Base-by-base conservation (phyloP, 495 filamentous ascomycete species). In the Halenospora varia region DNA sequence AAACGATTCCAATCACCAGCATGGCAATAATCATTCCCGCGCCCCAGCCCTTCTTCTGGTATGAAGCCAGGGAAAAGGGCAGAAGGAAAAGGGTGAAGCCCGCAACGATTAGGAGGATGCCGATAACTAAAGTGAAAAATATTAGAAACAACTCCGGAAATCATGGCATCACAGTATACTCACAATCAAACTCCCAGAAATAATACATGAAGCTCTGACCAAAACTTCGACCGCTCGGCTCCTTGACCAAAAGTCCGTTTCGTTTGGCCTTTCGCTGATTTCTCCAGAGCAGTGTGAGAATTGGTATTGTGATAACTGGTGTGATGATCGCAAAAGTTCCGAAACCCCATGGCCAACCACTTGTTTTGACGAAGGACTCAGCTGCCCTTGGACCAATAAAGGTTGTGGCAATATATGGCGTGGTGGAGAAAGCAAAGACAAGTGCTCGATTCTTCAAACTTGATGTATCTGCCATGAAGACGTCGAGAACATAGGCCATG, bases 391-490 rank as follows among this genome's bases (percentile, higher is more conserved):
- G 66, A 13, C 73, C 75, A 9, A 73, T 68, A 10, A 77, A 73
- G 29, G 81, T 79, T 9, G 82, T 85, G 56, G 73, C 77, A 48
- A 86, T 80, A 61, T 81, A 84, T 0, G 84, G 83, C 0, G 82
- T 81, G 11, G 68, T 75, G 19, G 75, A 72, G 57, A 83, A 83
- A 1, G 78, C 81, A 53, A 80, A 79, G 9, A 79, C 73, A 23
- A 85, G 71, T 20, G 73, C 81, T 67, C 84, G 74, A 66, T 85
- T 80, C 19, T 75, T 71, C 55, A 86, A 59, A 11, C 71, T 75
- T 0, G 84, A 81, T 1, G 80, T 82, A 70, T 86, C 84, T 13
- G 83, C 80, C 25, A 82, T 77, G 67, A 86, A 79, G 51, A 85
- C 75, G 25, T 78, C 72, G 25, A 85, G 69, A 45, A 75, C 74